Evolutionary conservation across 495 filamentous ascomycete genomes (phyloP).

Genomic region (Pseudoneurospora amorphoporcata): DNA sequence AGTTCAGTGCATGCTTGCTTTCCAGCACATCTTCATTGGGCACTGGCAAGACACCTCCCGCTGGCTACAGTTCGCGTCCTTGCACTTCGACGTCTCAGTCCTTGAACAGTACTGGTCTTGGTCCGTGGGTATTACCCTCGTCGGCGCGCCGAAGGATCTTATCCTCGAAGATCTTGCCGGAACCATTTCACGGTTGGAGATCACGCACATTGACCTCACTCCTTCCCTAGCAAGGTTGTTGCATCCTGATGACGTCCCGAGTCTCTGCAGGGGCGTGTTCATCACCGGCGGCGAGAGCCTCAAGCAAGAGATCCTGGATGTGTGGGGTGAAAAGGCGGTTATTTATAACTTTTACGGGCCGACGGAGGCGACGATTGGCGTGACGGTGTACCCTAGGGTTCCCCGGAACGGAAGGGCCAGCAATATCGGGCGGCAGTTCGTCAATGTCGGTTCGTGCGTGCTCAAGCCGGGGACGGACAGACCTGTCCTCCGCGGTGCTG

Average conservation of each 20-base stretch:
- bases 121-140: slow-evolving; percentile 72
- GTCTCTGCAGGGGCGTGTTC: slow-evolving; percentile 58
- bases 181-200: slow-evolving; percentile 55
- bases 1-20: slow-evolving; percentile 67
- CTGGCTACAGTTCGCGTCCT: slow-evolving; percentile 81
- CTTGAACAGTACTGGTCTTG: slow-evolving; percentile 86
- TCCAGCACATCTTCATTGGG: slow-evolving; percentile 54
- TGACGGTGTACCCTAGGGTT: slow-evolving; percentile 67
- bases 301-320: slow-evolving; percentile 61
- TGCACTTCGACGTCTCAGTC: slow-evolving; percentile 83
- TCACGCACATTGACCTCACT: slow-evolving; percentile 81
- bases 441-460: slow-evolving; percentile 74
- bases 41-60: slow-evolving; percentile 60
- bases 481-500: slow-evolving; percentile 63
- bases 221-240: slow-evolving; percentile 54
- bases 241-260: slow-evolving; percentile 57
- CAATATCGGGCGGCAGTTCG: slow-evolving; percentile 78
- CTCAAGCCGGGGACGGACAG: slow-evolving; percentile 55
- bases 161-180: slow-evolving; percentile 66
- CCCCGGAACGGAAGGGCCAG: slow-evolving; percentile 59
- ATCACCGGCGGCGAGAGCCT: slow-evolving; percentile 67
- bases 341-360: slow-evolving; percentile 79
- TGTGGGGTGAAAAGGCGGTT: slow-evolving; percentile 51
- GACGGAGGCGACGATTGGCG: slow-evolving; percentile 84
- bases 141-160: slow-evolving; percentile 65